These are phyloP conservation scores for Botrytis cinerea DNA, from an alignment of 2,329 filamentous ascomycete genomes.

Conservation along the genomic window DNA sequence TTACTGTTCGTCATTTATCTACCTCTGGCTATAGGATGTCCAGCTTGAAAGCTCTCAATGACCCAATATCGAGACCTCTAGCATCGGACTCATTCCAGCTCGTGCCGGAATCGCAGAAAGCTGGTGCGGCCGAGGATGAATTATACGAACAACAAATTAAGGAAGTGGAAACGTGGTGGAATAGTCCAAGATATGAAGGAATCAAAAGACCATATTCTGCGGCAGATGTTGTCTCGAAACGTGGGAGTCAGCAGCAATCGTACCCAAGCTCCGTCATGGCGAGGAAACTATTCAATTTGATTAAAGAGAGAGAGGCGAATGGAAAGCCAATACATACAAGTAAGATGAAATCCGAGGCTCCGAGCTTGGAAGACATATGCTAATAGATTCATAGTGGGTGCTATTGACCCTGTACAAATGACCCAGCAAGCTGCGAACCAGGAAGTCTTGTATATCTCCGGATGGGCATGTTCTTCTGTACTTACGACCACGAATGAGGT, in stretches of 20 bases:
- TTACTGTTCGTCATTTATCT: constrained; percentile 32
- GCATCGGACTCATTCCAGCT: constrained; percentile 80
- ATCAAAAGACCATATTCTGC: constrained; percentile 92
- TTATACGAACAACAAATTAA: constrained; percentile 82
- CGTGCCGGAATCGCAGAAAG: constrained; percentile 74
- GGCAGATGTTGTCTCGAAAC: constrained; percentile 89
- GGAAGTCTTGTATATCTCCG: constrained; percentile 93
- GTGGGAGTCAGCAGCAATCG: constrained; percentile 80
- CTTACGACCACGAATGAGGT: constrained; percentile 96
- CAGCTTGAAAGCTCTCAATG: constrained; percentile 32
- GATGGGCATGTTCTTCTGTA: constrained; percentile 95
- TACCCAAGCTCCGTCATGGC: constrained; percentile 96
- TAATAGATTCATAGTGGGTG: constrained; percentile 67
- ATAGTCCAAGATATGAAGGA: constrained; percentile 76
- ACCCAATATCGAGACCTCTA: constrained; percentile 37
- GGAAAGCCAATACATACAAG: constrained; percentile 92
- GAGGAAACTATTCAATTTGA: constrained; percentile 86
- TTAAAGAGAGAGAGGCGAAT: constrained; percentile 74
- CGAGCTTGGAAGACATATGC: neutral
- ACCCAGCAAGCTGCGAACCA: constrained; percentile 96
- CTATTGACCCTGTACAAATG: constrained; percentile 99
- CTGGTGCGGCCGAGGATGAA: constrained; percentile 78
- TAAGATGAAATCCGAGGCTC: constrained; percentile 48
- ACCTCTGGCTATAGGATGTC: constrained; percentile 35
- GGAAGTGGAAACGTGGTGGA: constrained; percentile 91